Evolutionary conservation across 2,329 filamentous ascomycete genomes (phyloP), one percentile per base, ranked within the genome.

Genomic region (Cladobotryum protrusum): DNA sequence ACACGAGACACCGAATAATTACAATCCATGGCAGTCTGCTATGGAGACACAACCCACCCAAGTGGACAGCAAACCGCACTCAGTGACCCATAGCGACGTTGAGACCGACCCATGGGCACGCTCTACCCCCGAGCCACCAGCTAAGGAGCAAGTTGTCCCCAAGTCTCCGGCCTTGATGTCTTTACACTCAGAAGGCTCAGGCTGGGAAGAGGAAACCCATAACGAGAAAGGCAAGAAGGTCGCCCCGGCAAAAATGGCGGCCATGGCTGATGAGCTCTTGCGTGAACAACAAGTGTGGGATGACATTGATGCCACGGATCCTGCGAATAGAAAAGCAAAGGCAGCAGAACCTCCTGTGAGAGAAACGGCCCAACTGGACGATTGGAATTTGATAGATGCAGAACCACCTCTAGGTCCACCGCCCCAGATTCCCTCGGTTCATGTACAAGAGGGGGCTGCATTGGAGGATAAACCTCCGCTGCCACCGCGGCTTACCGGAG

Each of bases 351-450:
- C 49, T 12, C n/a, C 57, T 4, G 52, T 58, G 1, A 47, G 43
- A 1, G 53, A 61, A n/a, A 24, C 57, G 20, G 47, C 52, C 11
- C 57, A 55, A 12, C 45, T 66, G 7, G 72, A 78, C 5, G 76
- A 74, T 36, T 80, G 77, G 77, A 78, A 74, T 48, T 52, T 79
- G 48, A 72, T 79, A 43, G 77, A 79, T 36, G 59, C 67, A 17
- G 73, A 72, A 18, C 58, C 67, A 8, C 57, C 59, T 12, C 55
- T 58, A 5, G 57, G 53, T 8, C 41, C 48, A 42, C 51, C 43
- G 12, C 56, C 52, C 15, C 40, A 48, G 13, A 29, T 29, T 9
- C 50, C 54, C 2, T 18, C 43, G 11, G 52, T 52, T 20, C 51
- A 57, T n/a, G 11, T 49, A 2, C 24, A 18, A 12, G 15, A 49